These are phyloP conservation scores for Fusarium cyanostomum DNA, from an alignment of 2,329 filamentous ascomycete species.

Conservation along the genomic window DNA sequence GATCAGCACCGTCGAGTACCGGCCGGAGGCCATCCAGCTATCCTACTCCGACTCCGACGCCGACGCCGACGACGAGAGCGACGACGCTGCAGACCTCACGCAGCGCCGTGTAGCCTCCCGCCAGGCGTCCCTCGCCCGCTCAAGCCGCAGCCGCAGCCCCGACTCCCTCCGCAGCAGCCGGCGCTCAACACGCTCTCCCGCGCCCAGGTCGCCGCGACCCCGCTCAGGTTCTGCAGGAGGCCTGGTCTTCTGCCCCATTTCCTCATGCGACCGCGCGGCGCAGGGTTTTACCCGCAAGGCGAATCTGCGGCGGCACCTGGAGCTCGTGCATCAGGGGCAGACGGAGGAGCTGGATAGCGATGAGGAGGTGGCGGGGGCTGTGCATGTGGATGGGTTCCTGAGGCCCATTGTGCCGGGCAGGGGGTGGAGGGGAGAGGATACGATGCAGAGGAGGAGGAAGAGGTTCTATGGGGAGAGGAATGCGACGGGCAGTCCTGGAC, in stretches of 20 bases:
- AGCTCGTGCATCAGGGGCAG: conserved; percentile 51
- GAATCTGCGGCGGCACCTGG: conserved; percentile 53
- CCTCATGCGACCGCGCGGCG: conserved; percentile 49
- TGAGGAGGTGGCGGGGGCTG: conserved; percentile 67
- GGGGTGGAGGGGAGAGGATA: conserved; percentile 58
- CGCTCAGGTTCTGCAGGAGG: conserved; percentile 47
- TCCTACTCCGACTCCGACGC: conserved; percentile 36
- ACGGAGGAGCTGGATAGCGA: conserved; percentile 52
- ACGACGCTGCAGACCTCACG: conserved; percentile 36
- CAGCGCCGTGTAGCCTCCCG: conserved; percentile 47
- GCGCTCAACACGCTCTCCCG: conserved; percentile 34
- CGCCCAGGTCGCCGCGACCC: conserved; percentile 29
- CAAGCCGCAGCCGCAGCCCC: conserved; percentile 43
- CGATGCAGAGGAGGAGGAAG: conserved; percentile 43
- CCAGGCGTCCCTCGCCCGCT: conserved; percentile 42
- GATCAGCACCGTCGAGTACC: conserved; percentile 44
- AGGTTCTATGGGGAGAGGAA: conserved; percentile 36
- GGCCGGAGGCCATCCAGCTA: conserved; percentile 42
- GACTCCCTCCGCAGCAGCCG: conserved; percentile 36
- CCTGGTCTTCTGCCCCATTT: conserved; percentile 51
- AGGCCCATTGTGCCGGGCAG: conserved; percentile 60
- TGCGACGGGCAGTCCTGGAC: neutral
- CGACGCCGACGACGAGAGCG: conserved; percentile 40
- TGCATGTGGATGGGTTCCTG: conserved; percentile 76
- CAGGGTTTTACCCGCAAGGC: conserved; percentile 49